phyloP scores from a whole-genome alignment of 2,329 filamentous ascomycete species.

The Biscogniauxia mediterranea region DNA sequence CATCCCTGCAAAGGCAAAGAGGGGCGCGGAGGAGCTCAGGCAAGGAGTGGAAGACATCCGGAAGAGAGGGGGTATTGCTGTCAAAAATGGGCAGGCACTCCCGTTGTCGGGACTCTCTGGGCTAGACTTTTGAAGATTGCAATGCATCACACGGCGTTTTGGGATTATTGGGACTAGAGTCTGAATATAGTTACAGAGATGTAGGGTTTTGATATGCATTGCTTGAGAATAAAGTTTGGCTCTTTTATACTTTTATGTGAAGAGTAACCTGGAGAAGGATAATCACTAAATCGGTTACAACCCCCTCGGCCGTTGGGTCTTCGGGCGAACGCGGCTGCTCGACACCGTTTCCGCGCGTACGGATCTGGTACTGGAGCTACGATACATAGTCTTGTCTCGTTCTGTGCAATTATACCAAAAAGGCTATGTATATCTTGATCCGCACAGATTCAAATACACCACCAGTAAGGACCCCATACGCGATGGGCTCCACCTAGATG shows the following conservation, averaged over 20 bases:
- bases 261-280: neutral
- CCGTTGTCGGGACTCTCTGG: conserved; percentile 7
- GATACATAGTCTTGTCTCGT: no score
- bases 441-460: no score
- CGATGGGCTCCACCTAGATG: conserved; percentile 42
- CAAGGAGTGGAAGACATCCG: conserved; percentile 18
- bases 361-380: conserved; percentile 46
- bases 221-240: no score
- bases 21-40: conserved; percentile 22
- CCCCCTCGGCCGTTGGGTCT: conserved; percentile 39
- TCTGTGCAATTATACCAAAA: no score
- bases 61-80: conserved; percentile 15
- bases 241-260: neutral
- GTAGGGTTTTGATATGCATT: neutral
- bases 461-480: no score
- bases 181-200: neutral
- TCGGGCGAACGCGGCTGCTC: conserved; percentile 48
- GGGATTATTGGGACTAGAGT: neutral
- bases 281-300: conserved; percentile 25
- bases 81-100: neutral
- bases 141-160: neutral
- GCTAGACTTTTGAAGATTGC: neutral
- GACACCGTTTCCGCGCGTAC: conserved; percentile 49
- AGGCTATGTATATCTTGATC: conserved; percentile 37
- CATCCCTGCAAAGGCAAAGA: conserved; percentile 21